Percentiles rank a stretch among this genome's conserved stretches.
phyloP scores from a whole-genome alignment of 768 basidiomycete genomes.

The Panellus pusillus region DNA sequence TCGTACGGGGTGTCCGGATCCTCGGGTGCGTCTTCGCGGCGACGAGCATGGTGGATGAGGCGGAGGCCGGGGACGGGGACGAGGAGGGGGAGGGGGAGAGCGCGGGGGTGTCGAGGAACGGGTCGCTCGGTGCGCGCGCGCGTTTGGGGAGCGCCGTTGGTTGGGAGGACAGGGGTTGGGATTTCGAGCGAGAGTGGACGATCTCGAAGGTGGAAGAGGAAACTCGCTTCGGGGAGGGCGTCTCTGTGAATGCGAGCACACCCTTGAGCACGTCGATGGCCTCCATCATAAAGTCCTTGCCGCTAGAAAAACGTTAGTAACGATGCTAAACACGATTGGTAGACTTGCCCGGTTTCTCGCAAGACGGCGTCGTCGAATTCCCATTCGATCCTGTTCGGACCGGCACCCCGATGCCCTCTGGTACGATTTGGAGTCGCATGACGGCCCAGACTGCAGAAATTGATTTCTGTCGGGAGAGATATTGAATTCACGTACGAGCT shows the following conservation, averaged over 20 bases:
- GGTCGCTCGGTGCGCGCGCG: conserved; percentile 73
- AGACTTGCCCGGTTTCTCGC: conserved; percentile 87
- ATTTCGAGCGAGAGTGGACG: conserved; percentile 55
- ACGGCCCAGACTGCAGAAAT: conserved; percentile 60
- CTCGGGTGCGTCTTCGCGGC: too few species aligned
- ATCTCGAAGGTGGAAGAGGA: conserved; percentile 31
- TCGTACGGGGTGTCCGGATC: conserved; percentile 15
- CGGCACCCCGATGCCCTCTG: conserved; percentile 83
- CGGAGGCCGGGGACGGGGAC: conserved; percentile 51
- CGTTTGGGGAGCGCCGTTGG: conserved; percentile 57
- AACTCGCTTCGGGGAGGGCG: conserved; percentile 39
- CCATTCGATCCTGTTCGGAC: conserved; percentile 74
- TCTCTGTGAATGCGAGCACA: conserved; percentile 76
- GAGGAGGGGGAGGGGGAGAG: conserved; percentile 51
- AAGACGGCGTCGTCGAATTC: conserved; percentile 94
- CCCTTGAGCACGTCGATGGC: conserved; percentile 90
- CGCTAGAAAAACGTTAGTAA: conserved; percentile 47
- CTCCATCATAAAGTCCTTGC: conserved; percentile 93
- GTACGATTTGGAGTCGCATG: conserved; percentile 79
- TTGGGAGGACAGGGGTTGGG: conserved; percentile 50
- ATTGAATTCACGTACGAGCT: conserved; percentile 42
- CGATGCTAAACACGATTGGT: conserved; percentile 16
- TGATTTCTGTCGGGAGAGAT: not conserved
- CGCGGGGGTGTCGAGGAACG: conserved; percentile 72
- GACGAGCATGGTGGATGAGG: conserved; percentile 36